Conservation (phyloP, 352 stramenopile species). For the Phytophthora brassicae region DNA sequence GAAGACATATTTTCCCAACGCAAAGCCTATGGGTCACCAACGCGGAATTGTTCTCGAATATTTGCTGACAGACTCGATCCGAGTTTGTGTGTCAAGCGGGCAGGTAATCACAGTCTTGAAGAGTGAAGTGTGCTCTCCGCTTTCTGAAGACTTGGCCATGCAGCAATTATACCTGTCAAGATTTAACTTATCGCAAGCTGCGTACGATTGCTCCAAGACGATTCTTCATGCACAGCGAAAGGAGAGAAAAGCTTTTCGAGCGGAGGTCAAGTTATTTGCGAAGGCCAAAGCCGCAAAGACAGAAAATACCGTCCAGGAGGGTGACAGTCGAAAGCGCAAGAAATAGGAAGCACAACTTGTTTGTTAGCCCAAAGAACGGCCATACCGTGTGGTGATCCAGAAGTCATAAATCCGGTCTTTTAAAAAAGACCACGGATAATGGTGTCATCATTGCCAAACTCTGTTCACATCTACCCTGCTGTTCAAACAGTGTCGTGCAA, state of each 20-base stretch:
- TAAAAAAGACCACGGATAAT: no score
- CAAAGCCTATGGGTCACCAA: constrained; percentile 49
- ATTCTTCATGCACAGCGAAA: constrained; percentile 48
- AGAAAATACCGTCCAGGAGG: constrained; percentile 10
- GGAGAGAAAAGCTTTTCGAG: constrained; percentile 64
- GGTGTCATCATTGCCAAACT: no score
- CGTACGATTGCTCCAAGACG: constrained; percentile 49
- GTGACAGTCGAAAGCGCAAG: constrained; percentile 53
- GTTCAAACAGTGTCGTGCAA: no score
- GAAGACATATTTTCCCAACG: constrained; percentile 46
- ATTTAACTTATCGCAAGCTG: constrained; percentile 73
- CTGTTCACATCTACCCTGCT: no score
- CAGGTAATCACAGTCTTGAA: constrained; percentile 47
- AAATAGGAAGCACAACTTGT: constrained; percentile 40
- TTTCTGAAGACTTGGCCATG: constrained; percentile 74
- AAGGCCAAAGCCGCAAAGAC: constrained; percentile 33
- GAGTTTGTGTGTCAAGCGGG: constrained; percentile 65
- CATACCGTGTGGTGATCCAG: no score
- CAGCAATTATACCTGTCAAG: constrained; percentile 61
- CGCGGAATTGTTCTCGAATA: constrained; percentile 68
- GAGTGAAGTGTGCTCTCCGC: constrained; percentile 60
- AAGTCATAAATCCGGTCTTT: no score
- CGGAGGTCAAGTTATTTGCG: constrained; percentile 58
- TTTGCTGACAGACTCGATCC: constrained; percentile 40
- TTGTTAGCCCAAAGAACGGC: constrained; percentile 1